These are phyloP conservation scores for Aureobasidium sp. DNA, from an alignment of 2,329 filamentous ascomycete species.

Conservation along the genomic window DNA sequence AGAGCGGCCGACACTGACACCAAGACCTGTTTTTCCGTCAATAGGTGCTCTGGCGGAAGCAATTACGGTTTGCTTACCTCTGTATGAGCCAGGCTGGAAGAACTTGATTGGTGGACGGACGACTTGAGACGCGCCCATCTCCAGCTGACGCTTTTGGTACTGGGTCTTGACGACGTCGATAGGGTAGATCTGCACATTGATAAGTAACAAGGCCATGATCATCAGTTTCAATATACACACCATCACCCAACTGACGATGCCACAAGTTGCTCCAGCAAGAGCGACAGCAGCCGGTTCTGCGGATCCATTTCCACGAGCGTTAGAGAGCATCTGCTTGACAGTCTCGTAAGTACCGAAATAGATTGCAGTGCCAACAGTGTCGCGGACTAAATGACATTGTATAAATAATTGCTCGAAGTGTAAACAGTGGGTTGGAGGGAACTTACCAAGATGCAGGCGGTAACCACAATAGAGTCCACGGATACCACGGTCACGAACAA, in stretches of 20 bases:
- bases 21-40: constrained; percentile 42
- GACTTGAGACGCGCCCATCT: constrained; percentile 57
- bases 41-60: neutral
- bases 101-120: constrained; percentile 64
- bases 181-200: constrained; percentile 40
- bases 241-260: constrained; percentile 76
- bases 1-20: constrained; percentile 75
- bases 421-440: constrained; percentile 12
- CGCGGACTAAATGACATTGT: constrained; percentile 52
- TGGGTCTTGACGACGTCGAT: constrained; percentile 81
- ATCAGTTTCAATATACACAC: constrained; percentile 41
- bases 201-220: neutral
- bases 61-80: constrained; percentile 42
- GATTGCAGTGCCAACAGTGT: constrained; percentile 74
- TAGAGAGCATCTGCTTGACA: constrained; percentile 72
- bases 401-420: constrained; percentile 2
- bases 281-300: constrained; percentile 74
- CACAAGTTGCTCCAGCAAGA: constrained; percentile 71
- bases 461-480: constrained; percentile 74
- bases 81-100: constrained; percentile 71
- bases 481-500: constrained; percentile 66
- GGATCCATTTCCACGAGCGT: constrained; percentile 64
- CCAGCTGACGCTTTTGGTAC: constrained; percentile 74
- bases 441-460: constrained; percentile 66
- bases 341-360: constrained; percentile 90